Conservation (phyloP, 139 green algal genomes). For the Desmodesmus armatus region DNA sequence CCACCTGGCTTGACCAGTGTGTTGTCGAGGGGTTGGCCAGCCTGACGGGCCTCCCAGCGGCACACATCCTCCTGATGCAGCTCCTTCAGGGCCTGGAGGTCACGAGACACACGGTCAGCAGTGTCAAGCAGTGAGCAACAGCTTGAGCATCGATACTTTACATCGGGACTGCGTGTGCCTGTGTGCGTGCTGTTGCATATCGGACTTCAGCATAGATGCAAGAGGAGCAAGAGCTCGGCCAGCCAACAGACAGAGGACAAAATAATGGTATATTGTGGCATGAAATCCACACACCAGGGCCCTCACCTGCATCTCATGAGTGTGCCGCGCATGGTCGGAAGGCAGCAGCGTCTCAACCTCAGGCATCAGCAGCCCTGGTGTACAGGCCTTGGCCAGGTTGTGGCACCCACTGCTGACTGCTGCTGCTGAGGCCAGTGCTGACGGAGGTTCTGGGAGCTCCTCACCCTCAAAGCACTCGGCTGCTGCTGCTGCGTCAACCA, state of each 20-base stretch:
- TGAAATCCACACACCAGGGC: too few relatives aligned
- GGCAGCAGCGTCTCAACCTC: conserved; percentile 25
- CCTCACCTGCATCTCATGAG: conserved; percentile 29
- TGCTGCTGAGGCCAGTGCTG: neutral
- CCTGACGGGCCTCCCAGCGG: neutral
- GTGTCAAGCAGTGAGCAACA: neutral
- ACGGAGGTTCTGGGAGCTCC: neutral
- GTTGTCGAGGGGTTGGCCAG: neutral
- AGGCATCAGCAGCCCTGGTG: conserved; percentile 29
- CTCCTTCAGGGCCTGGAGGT: neutral
- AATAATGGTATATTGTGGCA: too few relatives aligned
- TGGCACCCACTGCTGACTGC: too few relatives aligned
- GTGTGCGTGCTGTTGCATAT: too few relatives aligned
- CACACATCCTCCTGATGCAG: conserved; percentile 16
- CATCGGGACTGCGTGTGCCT: too few relatives aligned
- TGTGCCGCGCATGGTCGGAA: neutral
- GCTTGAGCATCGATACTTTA: too few relatives aligned
- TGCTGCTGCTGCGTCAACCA: conserved; percentile 25
- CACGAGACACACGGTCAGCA: neutral
- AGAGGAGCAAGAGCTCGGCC: too few relatives aligned
- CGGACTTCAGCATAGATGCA: too few relatives aligned
- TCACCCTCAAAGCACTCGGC: conserved; percentile 36
- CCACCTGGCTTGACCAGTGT: conserved; percentile 10
- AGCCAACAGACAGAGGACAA: too few relatives aligned
- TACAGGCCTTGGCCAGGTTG: neutral